Conservation (phyloP, 1,284 basidiomycete species). For the Dichomitus squalens region DNA sequence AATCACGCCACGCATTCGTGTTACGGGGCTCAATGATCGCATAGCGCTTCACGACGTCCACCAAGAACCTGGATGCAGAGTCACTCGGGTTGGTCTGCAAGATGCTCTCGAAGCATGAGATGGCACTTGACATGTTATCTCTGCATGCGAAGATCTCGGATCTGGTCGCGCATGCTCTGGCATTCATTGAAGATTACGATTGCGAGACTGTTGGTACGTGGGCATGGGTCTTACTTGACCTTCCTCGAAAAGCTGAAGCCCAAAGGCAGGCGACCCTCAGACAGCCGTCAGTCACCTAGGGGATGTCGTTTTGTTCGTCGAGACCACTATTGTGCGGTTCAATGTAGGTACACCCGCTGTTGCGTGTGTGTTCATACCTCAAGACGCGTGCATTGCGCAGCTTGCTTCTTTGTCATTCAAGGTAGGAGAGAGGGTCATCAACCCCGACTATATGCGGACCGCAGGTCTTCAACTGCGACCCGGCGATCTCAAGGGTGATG, state of each 20-base stretch:
- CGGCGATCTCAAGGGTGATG: constrained; percentile 50
- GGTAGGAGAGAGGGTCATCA: constrained; percentile 47
- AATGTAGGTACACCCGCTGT: constrained; percentile 44
- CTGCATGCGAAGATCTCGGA: constrained; percentile 68
- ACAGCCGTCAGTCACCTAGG: constrained; percentile 76
- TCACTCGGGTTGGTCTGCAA: constrained; percentile 66
- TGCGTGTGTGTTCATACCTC: too few species aligned
- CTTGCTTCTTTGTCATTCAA: constrained; percentile 22
- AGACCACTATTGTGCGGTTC: constrained; percentile 63
- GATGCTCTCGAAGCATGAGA: constrained; percentile 57
- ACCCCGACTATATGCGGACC: constrained; percentile 52
- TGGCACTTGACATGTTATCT: constrained; percentile 66
- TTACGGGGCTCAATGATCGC: neutral
- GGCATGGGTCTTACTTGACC: neutral
- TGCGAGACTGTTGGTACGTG: constrained; percentile 75
- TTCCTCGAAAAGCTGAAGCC: neutral
- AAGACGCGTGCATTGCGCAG: neutral
- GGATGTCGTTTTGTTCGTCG: constrained; percentile 72
- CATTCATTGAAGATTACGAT: constrained; percentile 72
- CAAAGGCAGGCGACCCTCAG: constrained; percentile 72
- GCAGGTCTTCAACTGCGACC: constrained; percentile 46
- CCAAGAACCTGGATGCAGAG: constrained; percentile 61
- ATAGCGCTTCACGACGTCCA: constrained; percentile 57
- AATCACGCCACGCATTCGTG: neutral
- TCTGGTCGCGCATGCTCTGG: constrained; percentile 59